phyloP scores from a whole-genome alignment of 306 rosid species.

The Pyrus bretschneideri region DNA sequence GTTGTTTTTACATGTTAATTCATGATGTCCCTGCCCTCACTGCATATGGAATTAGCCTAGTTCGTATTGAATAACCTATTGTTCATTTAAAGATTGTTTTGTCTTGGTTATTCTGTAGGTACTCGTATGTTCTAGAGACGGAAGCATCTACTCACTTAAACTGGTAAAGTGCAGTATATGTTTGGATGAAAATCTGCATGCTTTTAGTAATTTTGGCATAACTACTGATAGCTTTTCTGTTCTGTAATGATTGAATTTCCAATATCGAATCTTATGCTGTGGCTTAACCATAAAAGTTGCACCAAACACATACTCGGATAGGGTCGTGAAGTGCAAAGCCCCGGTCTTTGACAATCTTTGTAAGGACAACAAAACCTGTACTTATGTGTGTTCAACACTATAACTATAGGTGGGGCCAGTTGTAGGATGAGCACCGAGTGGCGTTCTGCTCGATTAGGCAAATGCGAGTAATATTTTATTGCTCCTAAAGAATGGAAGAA shows the following conservation, averaged over 20 bases:
- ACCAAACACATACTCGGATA: too few relatives aligned
- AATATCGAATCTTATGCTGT: background rate
- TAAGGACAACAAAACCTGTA: too few relatives aligned
- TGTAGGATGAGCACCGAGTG: too few relatives aligned
- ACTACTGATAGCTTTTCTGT: background rate
- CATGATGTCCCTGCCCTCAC: background rate
- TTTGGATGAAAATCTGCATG: background rate
- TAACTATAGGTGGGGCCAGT: too few relatives aligned
- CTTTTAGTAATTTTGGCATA: background rate
- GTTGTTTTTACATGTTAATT: background rate
- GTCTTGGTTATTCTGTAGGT: conserved; percentile 37
- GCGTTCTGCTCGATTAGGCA: too few relatives aligned
- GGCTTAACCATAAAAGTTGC: background rate
- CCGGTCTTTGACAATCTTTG: too few relatives aligned
- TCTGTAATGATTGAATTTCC: background rate
- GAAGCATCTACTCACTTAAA: conserved; percentile 63
- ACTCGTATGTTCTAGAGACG: conserved; percentile 73
- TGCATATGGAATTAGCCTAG: background rate
- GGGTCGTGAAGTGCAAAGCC: too few relatives aligned
- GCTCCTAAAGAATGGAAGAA: background rate
- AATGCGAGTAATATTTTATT: background rate
- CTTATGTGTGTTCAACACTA: too few relatives aligned
- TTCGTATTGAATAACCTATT: background rate
- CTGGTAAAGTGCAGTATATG: conserved; percentile 33
- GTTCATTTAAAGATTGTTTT: background rate